Percentiles rank a stretch among this genome's conserved stretches.
phyloP scores from a whole-genome alignment of 345 rosid genomes.

The Microthlaspi erraticum region DNA sequence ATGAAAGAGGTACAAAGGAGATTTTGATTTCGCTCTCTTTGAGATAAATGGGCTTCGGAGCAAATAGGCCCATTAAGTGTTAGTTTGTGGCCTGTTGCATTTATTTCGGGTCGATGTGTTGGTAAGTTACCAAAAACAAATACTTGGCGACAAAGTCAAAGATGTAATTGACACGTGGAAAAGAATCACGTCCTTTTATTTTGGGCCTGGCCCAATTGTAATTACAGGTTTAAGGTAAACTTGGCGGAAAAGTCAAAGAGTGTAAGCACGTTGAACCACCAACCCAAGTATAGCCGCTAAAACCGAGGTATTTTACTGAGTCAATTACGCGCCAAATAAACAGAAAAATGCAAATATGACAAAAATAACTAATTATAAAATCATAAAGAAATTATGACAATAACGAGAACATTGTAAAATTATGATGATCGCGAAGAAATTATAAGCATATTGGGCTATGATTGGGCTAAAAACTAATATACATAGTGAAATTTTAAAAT shows the following conservation, averaged over 20 bases:
- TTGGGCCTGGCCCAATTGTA: conserved; percentile 18
- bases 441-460: too few relatives aligned
- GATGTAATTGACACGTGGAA: conserved; percentile 15
- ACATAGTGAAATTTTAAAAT: too few relatives aligned
- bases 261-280: conserved; percentile 6
- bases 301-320: conserved; percentile 18
- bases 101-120: conserved; percentile 14
- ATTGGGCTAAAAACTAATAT: too few relatives aligned
- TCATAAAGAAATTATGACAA: too few relatives aligned
- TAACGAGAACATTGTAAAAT: too few relatives aligned
- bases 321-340: conserved; percentile 2
- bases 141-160: conserved; percentile 22
- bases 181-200: background rate
- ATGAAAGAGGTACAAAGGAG: background rate
- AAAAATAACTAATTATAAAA: too few relatives aligned
- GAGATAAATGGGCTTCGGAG: conserved; percentile 6
- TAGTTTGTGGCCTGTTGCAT: background rate
- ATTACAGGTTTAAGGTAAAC: conserved; percentile 11
- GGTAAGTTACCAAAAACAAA: background rate
- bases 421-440: too few relatives aligned
- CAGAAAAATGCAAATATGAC: background rate
- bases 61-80: background rate
- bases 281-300: conserved; percentile 18
- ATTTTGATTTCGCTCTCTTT: conserved; percentile 29
- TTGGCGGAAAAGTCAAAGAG: conserved; percentile 32